Evolutionary conservation across 2,329 filamentous ascomycete species (phyloP).

Genomic region (Fusarium buxicola): DNA sequence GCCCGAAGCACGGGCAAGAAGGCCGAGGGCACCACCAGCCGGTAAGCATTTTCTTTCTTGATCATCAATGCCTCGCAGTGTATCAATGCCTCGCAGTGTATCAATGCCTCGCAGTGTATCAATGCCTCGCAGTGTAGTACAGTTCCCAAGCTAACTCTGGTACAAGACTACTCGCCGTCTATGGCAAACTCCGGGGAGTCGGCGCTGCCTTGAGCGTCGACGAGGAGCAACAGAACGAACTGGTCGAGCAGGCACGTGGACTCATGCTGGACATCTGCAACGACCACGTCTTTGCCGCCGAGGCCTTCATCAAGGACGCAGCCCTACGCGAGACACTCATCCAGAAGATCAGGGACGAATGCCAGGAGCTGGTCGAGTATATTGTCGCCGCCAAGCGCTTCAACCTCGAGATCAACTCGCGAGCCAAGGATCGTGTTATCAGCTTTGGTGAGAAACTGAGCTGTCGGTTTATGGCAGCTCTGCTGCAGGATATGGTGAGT

Average conservation of each 20-base stretch:
- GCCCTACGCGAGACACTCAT: slow-evolving; percentile 69
- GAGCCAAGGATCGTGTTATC: slow-evolving; percentile 87
- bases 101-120: no score
- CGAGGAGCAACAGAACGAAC: slow-evolving; percentile 60
- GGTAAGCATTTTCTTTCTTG: slow-evolving; percentile 67
- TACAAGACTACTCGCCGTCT: slow-evolving; percentile 68
- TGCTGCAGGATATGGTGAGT: slow-evolving; percentile 78
- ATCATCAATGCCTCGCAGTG: no score
- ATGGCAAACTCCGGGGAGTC: slow-evolving; percentile 66
- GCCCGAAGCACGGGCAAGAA: slow-evolving; percentile 95
- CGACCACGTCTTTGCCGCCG: slow-evolving; percentile 82
- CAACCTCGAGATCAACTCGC: slow-evolving; percentile 79
- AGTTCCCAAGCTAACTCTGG: not conserved
- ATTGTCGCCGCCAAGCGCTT: slow-evolving; percentile 72
- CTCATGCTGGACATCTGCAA: slow-evolving; percentile 84
- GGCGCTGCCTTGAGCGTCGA: slow-evolving; percentile 65
- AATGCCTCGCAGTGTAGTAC: no score
- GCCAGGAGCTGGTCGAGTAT: slow-evolving; percentile 82
- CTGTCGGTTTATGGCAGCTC: slow-evolving; percentile 88
- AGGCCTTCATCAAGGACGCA: slow-evolving; percentile 68
- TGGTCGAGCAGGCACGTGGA: slow-evolving; percentile 73
- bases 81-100: no score
- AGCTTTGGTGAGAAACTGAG: slow-evolving; percentile 97
- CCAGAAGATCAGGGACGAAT: slow-evolving; percentile 80
- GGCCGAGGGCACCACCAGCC: slow-evolving; percentile 92